Conservation (phyloP, 108 stramenopile species). For the Aureococcus anophagefferens region DNA sequence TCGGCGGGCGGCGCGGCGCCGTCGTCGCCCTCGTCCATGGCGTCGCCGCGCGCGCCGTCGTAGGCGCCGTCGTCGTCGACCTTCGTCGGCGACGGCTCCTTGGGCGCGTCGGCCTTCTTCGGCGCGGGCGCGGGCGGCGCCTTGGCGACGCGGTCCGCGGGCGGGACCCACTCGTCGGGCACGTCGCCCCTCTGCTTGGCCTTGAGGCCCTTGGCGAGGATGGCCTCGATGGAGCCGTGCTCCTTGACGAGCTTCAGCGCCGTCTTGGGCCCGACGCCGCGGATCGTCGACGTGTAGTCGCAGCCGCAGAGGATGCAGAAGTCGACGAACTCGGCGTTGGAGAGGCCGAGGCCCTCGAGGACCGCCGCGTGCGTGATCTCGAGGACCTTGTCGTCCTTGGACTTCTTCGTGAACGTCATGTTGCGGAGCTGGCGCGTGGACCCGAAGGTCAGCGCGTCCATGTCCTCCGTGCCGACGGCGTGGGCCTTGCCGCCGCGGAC, state of each 20-base stretch:
- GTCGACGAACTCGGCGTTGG: conserved; percentile 95
- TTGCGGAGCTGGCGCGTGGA: conserved; percentile 80
- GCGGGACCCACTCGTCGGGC: conserved; percentile 66
- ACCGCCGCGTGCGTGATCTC: conserved; percentile 79
- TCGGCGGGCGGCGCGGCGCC: background rate
- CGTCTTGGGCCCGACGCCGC: conserved; percentile 93
- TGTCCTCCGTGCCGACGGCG: conserved; percentile 97
- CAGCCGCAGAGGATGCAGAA: conserved; percentile 92
- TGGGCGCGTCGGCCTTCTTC: background rate
- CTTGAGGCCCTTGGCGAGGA: conserved; percentile 49
- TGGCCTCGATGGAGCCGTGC: conserved; percentile 70
- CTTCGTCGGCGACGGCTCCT: background rate
- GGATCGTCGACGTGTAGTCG: conserved; percentile 92
- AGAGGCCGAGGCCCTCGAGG: conserved; percentile 72
- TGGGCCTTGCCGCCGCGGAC: conserved; percentile 74
- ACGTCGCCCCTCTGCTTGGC: conserved; percentile 66
- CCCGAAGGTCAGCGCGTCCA: conserved; percentile 94
- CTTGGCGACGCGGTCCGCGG: conserved; percentile 18
- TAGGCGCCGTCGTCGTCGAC: too few species aligned
- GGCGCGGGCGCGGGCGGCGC: background rate
- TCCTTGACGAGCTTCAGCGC: conserved; percentile 81
- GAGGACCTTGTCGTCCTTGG: conserved; percentile 53
- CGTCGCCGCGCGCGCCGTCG: too few species aligned
- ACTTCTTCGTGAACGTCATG: conserved; percentile 71
- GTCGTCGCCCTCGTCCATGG: too few species aligned